These are phyloP conservation scores for Fusarium coffeatum DNA, from an alignment of 2,329 filamentous ascomycete genomes.

Conservation along the genomic window DNA sequence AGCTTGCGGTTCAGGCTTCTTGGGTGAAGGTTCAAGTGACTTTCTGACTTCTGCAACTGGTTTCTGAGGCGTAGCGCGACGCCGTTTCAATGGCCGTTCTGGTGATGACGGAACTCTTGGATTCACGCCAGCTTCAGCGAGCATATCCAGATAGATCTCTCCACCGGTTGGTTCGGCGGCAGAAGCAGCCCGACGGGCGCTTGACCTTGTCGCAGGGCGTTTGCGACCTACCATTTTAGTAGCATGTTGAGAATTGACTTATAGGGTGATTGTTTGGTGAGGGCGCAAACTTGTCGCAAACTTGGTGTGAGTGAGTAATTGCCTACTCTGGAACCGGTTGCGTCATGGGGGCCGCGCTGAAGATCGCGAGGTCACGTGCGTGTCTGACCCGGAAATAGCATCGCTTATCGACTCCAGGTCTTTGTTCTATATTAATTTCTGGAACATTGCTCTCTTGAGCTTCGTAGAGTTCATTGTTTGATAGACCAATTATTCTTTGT, in stretches of 20 bases:
- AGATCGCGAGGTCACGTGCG: slow-evolving; percentile 38
- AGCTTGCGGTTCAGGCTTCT: background rate
- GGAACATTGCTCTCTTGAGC: background rate
- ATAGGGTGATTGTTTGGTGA: background rate
- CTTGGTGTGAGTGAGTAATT: slow-evolving; percentile 32
- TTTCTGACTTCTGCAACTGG: background rate
- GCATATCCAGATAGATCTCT: slow-evolving; percentile 62
- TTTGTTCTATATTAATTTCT: background rate
- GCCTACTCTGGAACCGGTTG: slow-evolving; percentile 32
- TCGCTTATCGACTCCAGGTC: background rate
- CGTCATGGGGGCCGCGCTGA: slow-evolving; percentile 40
- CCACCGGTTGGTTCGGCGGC: slow-evolving; percentile 44
- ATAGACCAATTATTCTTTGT: background rate
- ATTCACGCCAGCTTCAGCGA: slow-evolving; percentile 60
- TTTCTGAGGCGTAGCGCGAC: slow-evolving; percentile 43
- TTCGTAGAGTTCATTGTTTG: background rate
- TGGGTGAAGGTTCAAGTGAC: background rate
- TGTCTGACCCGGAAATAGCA: background rate
- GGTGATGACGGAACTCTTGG: slow-evolving; percentile 42
- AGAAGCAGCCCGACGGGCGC: slow-evolving; percentile 29
- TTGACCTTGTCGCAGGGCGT: slow-evolving; percentile 43
- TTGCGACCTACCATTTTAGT: slow-evolving; percentile 50
- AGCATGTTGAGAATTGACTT: slow-evolving; percentile 10
- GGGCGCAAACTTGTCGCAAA: slow-evolving; percentile 21
- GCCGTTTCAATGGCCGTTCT: slow-evolving; percentile 57